These are phyloP conservation scores for Mycosphaerella sp. DNA, from an alignment of 2,329 filamentous ascomycete species.

Conservation along the genomic window DNA sequence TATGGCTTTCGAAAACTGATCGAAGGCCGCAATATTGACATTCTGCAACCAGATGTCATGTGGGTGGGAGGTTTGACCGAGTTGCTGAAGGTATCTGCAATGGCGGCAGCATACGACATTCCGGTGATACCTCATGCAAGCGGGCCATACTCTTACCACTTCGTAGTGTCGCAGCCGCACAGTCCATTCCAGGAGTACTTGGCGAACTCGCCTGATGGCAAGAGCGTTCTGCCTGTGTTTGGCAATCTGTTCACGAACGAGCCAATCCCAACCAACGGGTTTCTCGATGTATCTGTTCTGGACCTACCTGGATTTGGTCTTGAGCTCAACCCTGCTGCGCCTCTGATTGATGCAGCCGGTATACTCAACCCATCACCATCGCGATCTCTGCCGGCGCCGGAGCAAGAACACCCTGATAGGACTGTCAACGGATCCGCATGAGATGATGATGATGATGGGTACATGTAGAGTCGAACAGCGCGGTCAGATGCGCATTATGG, in stretches of 20 bases:
- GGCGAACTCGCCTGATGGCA: constrained; percentile 85
- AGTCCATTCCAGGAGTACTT: constrained; percentile 95
- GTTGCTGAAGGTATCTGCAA: constrained; percentile 77
- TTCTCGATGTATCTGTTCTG: constrained; percentile 68
- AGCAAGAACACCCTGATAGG: constrained; percentile 16
- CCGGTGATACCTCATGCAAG: constrained; percentile 93
- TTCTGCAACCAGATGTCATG: constrained; percentile 95
- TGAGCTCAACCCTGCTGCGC: constrained; percentile 74
- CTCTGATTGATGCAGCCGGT: constrained; percentile 68
- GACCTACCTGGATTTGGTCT: constrained; percentile 90
- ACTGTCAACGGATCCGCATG: constrained; percentile 11
- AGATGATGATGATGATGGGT: not conserved
- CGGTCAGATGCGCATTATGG: not conserved
- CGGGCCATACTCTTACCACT: constrained; percentile 93
- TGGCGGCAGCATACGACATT: constrained; percentile 89
- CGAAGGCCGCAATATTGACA: constrained; percentile 85
- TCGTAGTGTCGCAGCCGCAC: constrained; percentile 88
- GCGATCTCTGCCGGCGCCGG: constrained; percentile 34
- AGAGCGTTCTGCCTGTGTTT: constrained; percentile 85
- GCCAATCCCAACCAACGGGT: constrained; percentile 78
- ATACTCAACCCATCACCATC: constrained; percentile 62
- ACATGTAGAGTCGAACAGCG: not conserved
- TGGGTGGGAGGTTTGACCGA: constrained; percentile 93
- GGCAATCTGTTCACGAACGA: constrained; percentile 87
- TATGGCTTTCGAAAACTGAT: constrained; percentile 94